A percentile compares a stretch with the other conserved stretches of the same genome.
Conservation (phyloP, 495 filamentous ascomycete species). For the Xylaria castorea region DNA sequence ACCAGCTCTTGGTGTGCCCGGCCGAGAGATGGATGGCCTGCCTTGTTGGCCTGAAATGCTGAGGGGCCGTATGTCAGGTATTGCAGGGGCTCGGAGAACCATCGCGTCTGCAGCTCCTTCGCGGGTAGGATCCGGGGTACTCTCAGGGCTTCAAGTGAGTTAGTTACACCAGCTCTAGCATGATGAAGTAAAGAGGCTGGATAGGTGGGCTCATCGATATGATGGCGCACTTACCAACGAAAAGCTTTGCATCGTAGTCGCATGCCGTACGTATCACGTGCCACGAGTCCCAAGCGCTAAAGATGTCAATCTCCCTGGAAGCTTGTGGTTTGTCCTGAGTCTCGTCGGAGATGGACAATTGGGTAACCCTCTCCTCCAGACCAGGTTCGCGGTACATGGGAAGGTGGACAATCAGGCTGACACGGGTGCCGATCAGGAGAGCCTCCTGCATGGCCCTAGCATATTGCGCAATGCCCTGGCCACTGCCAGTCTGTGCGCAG, state of each 20-base stretch:
- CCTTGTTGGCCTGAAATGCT: slow-evolving; percentile 77
- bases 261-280: slow-evolving; percentile 84
- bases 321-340: slow-evolving; percentile 26
- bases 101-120: slow-evolving; percentile 77
- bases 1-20: slow-evolving; percentile 82
- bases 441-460: slow-evolving; percentile 85
- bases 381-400: slow-evolving; percentile 71
- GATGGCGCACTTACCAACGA: slow-evolving; percentile 73
- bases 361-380: slow-evolving; percentile 48
- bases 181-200: neutral
- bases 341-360: slow-evolving; percentile 45
- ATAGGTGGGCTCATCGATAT: neutral
- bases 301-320: slow-evolving; percentile 63
- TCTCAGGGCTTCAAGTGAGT: slow-evolving; percentile 64
- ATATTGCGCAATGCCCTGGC: slow-evolving; percentile 67
- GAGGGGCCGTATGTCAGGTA: slow-evolving; percentile 71
- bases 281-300: slow-evolving; percentile 92
- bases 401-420: slow-evolving; percentile 80
- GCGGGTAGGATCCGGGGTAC: slow-evolving; percentile 82
- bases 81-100: slow-evolving; percentile 91
- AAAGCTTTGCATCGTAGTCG: slow-evolving; percentile 81
- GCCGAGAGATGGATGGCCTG: slow-evolving; percentile 82
- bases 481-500: slow-evolving; percentile 42
- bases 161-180: slow-evolving; percentile 11
- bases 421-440: slow-evolving; percentile 71